phyloP scores from a whole-genome alignment of 805 yeast genomes.

The Wickerhamiella cacticola region DNA sequence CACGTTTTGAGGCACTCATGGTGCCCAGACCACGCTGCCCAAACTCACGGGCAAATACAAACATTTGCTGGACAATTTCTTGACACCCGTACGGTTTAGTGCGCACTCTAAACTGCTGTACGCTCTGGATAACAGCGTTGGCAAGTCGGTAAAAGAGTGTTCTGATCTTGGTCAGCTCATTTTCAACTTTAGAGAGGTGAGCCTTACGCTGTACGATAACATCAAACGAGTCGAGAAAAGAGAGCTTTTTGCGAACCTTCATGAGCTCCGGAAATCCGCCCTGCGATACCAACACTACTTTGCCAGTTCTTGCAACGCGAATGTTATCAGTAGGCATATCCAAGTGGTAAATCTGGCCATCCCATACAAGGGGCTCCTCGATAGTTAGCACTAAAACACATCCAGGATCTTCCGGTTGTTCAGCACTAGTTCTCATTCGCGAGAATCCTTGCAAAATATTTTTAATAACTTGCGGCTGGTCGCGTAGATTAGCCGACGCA shows the following conservation, averaged over 20 bases:
- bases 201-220: slow-evolving; percentile 34
- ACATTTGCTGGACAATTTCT: slow-evolving; percentile 62
- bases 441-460: slow-evolving; percentile 26
- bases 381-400: slow-evolving; percentile 67
- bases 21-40: slow-evolving; percentile 59
- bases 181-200: slow-evolving; percentile 59
- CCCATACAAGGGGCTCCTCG: slow-evolving; percentile 81
- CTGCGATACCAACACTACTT: slow-evolving; percentile 53
- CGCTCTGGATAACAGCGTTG: slow-evolving; percentile 50
- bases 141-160: slow-evolving; percentile 57
- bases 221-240: slow-evolving; percentile 14
- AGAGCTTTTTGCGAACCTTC: slow-evolving; percentile 26
- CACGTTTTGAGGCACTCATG: slow-evolving; percentile 52
- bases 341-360: slow-evolving; percentile 58
- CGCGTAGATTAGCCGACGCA: slow-evolving; percentile 49
- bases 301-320: slow-evolving; percentile 50
- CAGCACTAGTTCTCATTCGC: slow-evolving; percentile 22
- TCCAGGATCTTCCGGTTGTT: slow-evolving; percentile 35
- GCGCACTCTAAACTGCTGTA: slow-evolving; percentile 40
- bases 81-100: slow-evolving; percentile 54
- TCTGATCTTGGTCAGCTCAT: slow-evolving; percentile 54
- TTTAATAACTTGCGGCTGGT: slow-evolving; percentile 29
- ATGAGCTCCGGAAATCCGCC: slow-evolving; percentile 52
- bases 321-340: slow-evolving; percentile 26
- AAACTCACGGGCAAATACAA: slow-evolving; percentile 67